These are phyloP conservation scores for Penicillium canescens DNA, from an alignment of 495 filamentous ascomycete species.

Conservation along the genomic window DNA sequence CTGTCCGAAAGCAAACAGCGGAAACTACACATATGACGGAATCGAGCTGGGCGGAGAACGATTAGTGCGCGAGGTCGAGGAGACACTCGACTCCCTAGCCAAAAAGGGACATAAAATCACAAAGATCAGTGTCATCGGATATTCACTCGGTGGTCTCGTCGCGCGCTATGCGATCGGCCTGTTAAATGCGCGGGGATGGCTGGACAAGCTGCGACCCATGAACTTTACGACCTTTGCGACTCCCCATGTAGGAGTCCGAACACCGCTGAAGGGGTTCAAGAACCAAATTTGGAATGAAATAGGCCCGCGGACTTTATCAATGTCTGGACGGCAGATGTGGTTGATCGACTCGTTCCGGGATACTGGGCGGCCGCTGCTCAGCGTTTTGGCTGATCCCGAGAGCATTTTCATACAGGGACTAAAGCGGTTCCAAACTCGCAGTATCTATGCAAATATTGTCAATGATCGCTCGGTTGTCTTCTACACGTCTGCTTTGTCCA, in stretches of 20 bases:
- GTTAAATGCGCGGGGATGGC: slow-evolving; percentile 73
- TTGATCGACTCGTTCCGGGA: slow-evolving; percentile 81
- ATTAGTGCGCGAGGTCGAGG: slow-evolving; percentile 83
- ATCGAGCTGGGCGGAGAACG: slow-evolving; percentile 90
- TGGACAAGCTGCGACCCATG: slow-evolving; percentile 77
- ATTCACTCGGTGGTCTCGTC: slow-evolving; percentile 86
- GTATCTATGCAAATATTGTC: slow-evolving; percentile 78
- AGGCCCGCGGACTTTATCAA: slow-evolving; percentile 72
- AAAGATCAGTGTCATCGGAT: slow-evolving; percentile 85
- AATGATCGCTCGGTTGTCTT: slow-evolving; percentile 80
- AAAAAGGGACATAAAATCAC: slow-evolving; percentile 66
- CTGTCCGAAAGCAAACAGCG: slow-evolving; percentile 74
- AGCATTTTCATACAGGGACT: slow-evolving; percentile 86
- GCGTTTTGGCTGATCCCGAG: slow-evolving; percentile 77
- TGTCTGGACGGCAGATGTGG: slow-evolving; percentile 85
- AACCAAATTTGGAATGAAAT: slow-evolving; percentile 78
- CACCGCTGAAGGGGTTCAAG: slow-evolving; percentile 66
- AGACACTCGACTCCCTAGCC: slow-evolving; percentile 67
- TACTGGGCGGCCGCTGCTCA: slow-evolving; percentile 75
- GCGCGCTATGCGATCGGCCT: slow-evolving; percentile 86
- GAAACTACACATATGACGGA: slow-evolving; percentile 89
- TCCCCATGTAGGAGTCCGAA: slow-evolving; percentile 84
- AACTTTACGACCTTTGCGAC: slow-evolving; percentile 94
- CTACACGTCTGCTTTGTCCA: slow-evolving; percentile 77
- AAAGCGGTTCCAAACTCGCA: slow-evolving; percentile 67